Percentiles rank a stretch among this genome's conserved stretches.
These are phyloP conservation scores for Solanum microdontum DNA, from an alignment of 257 asterid genomes.

Conservation along the genomic window DNA sequence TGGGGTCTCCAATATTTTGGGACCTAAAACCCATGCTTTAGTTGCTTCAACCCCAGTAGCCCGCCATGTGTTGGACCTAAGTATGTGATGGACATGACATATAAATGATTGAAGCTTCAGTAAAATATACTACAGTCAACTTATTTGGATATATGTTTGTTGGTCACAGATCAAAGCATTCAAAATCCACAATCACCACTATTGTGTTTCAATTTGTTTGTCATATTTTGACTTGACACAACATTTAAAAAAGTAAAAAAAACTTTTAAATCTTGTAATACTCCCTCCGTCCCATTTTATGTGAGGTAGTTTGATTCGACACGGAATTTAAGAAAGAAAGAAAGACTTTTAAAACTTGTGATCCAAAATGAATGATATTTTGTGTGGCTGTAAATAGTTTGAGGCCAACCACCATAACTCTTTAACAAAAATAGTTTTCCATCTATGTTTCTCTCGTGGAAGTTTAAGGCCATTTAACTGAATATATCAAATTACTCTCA, in stretches of 20 bases:
- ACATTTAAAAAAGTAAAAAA: too few relatives aligned
- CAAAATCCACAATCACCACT: neutral
- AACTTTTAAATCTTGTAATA: too few relatives aligned
- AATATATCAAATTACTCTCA: neutral
- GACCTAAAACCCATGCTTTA: neutral
- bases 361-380: too few relatives aligned
- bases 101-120: slow-evolving; percentile 3
- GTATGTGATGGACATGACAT: neutral
- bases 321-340: rapidly evolving
- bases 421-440: neutral
- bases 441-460: neutral
- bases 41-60: neutral
- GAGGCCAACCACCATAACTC: neutral
- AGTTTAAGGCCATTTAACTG: neutral
- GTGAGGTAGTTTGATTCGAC: too few relatives aligned
- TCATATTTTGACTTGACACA: neutral
- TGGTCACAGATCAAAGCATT: neutral
- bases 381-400: too few relatives aligned
- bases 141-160: neutral
- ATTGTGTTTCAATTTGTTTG: too few relatives aligned
- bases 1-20: neutral
- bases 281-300: too few relatives aligned
- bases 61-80: neutral
- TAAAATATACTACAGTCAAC: neutral
- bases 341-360: too few relatives aligned